Base-by-base conservation (phyloP, 371 early-diverging fungal genomes). In the Mucor racemosus region DNA sequence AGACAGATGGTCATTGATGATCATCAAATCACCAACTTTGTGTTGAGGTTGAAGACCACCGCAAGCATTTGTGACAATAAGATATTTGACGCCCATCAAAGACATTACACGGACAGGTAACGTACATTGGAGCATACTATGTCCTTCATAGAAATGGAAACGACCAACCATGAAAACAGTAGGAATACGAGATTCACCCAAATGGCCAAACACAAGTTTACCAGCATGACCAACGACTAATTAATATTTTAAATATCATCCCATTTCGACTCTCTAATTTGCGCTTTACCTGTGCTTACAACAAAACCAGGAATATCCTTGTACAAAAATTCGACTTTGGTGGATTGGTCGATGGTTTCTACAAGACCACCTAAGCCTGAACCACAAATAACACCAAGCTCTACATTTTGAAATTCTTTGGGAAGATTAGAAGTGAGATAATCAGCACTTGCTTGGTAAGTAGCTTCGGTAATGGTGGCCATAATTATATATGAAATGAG, bases 1-100 rank as follows among this genome's bases (percentile, higher is more conserved):
- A 50, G 90, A 89, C 64, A 97, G 72, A 80, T 97, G 97, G 74
- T 97, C 97, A 34, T 90, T 86, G 61, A 97, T 89, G 64, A 95
- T 82, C 84, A 92, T 91, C 58, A 98, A 84, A 74, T 95, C 94
- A 36, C 97, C 97, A 14, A 96, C 91, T 70, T 90, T 88, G 81
- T 85, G 91, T 33, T 77, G 68, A 55, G 82, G 81, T 80, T 95
- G 95, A 71, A 98, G 84, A 46, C 93, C 89, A 50, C 98, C 98
- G 19, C 95, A 91, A n/a, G 97, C 97, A 73, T 96, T 97, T 50
- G 97, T 97, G 46, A 93, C 94, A 42, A 95, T 82, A 60, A 96
- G 76, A 17, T 85, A 86, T 64, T 91, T 69, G 40, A 93, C 91
- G 10, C 96, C 96, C 34, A 98, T 76, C 42, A 93, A 83, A 39